Base-by-base conservation (phyloP, 495 filamentous ascomycete genomes). In the Aspergillus sclerotioniger region DNA sequence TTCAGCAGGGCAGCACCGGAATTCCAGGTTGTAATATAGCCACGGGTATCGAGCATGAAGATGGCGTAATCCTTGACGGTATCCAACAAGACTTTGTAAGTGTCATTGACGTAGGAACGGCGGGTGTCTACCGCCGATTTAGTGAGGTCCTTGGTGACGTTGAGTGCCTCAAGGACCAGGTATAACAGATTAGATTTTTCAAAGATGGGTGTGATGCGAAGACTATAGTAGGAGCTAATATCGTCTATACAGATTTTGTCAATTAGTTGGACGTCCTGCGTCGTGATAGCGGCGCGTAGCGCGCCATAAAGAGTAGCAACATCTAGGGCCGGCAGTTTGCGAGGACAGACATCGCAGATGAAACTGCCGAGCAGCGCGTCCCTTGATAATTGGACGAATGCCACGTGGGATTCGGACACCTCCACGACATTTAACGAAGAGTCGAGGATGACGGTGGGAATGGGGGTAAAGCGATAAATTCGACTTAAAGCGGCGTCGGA, bases 41-140 rank as follows among this genome's bases (percentile, higher is more conserved):
- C 85, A 8, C 71, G 67, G 0, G 81, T 79, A 54, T 88, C 84
- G 33, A 88, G 73, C 67, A 88, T 83, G 62, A 87, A 88, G 56
- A 88, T 88, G 46, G 84, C 85, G 59, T 87, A 88, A 57, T 87
- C 84, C 62, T 84, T 84, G 56, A 87, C 82, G 0, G 80, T 81
- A 56, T 87, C 77, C n/a, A 88, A 73, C 8, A 88, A 69, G 41
- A 84, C 77, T n/a, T 78, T 80, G 61, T 85, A 84, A 0, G 82
- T 84, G 63, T 87, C 83, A 56, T 85, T 82, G 33, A 78, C 63
- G 57, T 76, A 76, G 0, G 73, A 54, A 9, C 82, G 76, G 47
- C 79, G 72, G 54, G 67, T 70, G 41, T 69, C 59, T 5, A 52
- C 2, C 25, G 50, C 28, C 8, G 47, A 31, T 7, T 16, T 43